Conservation (phyloP, 1,284 basidiomycete genomes). For the Pseudozyma sp. region DNA sequence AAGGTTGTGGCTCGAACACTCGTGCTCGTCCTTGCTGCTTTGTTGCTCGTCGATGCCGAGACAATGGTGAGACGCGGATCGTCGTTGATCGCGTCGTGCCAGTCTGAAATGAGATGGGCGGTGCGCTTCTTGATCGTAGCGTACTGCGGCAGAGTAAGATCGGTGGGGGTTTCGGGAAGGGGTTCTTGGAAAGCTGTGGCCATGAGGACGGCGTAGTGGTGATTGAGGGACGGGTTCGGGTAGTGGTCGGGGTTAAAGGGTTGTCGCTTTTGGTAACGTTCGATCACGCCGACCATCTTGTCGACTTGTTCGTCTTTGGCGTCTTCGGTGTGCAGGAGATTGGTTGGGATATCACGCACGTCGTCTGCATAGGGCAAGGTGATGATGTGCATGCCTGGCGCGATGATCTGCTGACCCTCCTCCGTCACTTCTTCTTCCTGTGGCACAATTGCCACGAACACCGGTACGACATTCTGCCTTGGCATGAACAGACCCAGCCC, state of each 20-base stretch:
- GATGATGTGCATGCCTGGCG: conserved; percentile 92
- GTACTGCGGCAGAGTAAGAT: conserved; percentile 82
- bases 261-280: conserved; percentile 81
- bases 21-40: conserved; percentile 28
- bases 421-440: conserved; percentile 77
- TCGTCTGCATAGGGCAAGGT: conserved; percentile 94
- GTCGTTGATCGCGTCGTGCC: conserved; percentile 78
- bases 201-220: conserved; percentile 89
- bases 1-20: conserved; percentile 39
- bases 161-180: conserved; percentile 74
- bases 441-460: conserved; percentile 86
- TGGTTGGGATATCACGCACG: conserved; percentile 79
- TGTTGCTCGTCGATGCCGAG: conserved; percentile 4
- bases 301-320: conserved; percentile 79
- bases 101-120: conserved; percentile 79
- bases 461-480: conserved; percentile 79
- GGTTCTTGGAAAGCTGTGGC: conserved; percentile 87
- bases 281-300: conserved; percentile 80
- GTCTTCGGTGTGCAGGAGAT: conserved; percentile 64
- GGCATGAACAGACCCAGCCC: conserved; percentile 81
- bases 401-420: conserved; percentile 79
- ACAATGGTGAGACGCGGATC: conserved; percentile 70
- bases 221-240: conserved; percentile 87
- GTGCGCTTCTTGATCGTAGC: conserved; percentile 84
- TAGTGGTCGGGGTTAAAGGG: conserved; percentile 87